Evolutionary conservation across 1,284 basidiomycete genomes (phyloP).

Genomic region (Anthracocystis panici-leucophaei): DNA sequence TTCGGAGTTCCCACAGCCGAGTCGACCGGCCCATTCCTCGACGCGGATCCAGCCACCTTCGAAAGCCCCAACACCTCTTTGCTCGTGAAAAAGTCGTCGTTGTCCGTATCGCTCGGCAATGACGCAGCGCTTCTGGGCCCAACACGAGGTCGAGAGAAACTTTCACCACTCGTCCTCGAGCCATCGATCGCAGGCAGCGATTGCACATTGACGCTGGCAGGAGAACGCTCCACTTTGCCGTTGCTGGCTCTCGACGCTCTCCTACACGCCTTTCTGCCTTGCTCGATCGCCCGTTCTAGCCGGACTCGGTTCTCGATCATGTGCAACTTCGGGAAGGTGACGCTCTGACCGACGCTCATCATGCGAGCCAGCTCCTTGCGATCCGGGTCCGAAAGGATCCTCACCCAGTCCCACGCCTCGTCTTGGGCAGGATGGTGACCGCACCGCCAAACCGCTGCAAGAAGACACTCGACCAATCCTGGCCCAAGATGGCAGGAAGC

Average conservation of each 20-base stretch:
- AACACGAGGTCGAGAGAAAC: slow-evolving; percentile 2
- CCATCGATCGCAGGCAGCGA: slow-evolving; percentile 24
- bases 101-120: slow-evolving; percentile 43
- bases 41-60: slow-evolving; percentile 25
- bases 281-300: slow-evolving; percentile 63
- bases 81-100: slow-evolving; percentile 47
- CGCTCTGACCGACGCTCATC: slow-evolving; percentile 59
- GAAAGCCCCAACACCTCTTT: slow-evolving; percentile 31
- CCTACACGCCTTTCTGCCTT: slow-evolving; percentile 52
- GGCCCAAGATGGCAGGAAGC: slow-evolving; percentile 62
- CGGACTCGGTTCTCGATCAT: slow-evolving; percentile 68
- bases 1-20: slow-evolving; percentile 40
- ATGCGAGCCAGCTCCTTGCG: slow-evolving; percentile 60
- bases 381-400: slow-evolving; percentile 65
- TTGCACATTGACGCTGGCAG: slow-evolving; percentile 4
- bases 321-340: slow-evolving; percentile 66
- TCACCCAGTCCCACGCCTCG: slow-evolving; percentile 65
- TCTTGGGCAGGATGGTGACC: slow-evolving; percentile 66
- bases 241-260: slow-evolving; percentile 21
- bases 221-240: slow-evolving; percentile 14
- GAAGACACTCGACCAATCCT: slow-evolving; percentile 67
- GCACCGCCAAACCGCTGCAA: slow-evolving; percentile 65
- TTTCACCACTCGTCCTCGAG: slow-evolving; percentile 39
- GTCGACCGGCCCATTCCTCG: slow-evolving; percentile 14
- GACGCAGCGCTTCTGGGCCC: slow-evolving; percentile 24